phyloP scores from a whole-genome alignment of 140 eudicot species.

The Anethum foeniculum region DNA sequence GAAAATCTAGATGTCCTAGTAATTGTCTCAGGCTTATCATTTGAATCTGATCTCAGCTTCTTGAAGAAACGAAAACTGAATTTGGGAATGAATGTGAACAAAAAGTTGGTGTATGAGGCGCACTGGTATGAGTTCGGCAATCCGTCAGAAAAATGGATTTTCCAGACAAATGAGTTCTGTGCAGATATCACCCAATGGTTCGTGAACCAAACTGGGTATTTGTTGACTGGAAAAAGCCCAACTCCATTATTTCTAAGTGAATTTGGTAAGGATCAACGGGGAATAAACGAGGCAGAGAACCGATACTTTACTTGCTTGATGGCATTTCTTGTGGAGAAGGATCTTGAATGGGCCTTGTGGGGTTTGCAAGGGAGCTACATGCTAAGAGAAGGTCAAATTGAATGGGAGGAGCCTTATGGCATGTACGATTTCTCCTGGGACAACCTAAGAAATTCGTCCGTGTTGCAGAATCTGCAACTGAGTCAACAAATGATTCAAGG shows the following conservation, averaged over 20 bases:
- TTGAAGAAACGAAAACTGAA: slow-evolving; percentile 12
- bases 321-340: slow-evolving; percentile 42
- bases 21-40: slow-evolving; percentile 16
- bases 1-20: slow-evolving; percentile 22
- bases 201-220: slow-evolving; percentile 31
- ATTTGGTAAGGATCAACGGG: slow-evolving; percentile 49
- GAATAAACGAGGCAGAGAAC: slow-evolving; percentile 27
- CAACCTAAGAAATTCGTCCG: slow-evolving; percentile 26
- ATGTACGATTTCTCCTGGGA: slow-evolving; percentile 43
- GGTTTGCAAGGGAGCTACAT: slow-evolving; percentile 60
- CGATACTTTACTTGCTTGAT: slow-evolving; percentile 44
- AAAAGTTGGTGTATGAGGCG: slow-evolving; percentile 19
- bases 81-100: slow-evolving; percentile 8
- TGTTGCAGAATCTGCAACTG: slow-evolving; percentile 33
- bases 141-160: slow-evolving; percentile 27
- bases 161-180: slow-evolving; percentile 36
- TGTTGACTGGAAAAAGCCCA: slow-evolving; percentile 15
- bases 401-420: slow-evolving; percentile 44
- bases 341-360: slow-evolving; percentile 74
- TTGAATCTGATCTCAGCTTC: slow-evolving; percentile 18
- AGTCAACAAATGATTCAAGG: slow-evolving; percentile 43
- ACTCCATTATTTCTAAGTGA: slow-evolving; percentile 52
- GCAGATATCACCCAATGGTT: slow-evolving; percentile 27
- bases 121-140: slow-evolving; percentile 25
- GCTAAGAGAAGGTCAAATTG: slow-evolving; percentile 37